Base-by-base conservation (phyloP, 768 basidiomycete genomes). In the Boletales sp. region DNA sequence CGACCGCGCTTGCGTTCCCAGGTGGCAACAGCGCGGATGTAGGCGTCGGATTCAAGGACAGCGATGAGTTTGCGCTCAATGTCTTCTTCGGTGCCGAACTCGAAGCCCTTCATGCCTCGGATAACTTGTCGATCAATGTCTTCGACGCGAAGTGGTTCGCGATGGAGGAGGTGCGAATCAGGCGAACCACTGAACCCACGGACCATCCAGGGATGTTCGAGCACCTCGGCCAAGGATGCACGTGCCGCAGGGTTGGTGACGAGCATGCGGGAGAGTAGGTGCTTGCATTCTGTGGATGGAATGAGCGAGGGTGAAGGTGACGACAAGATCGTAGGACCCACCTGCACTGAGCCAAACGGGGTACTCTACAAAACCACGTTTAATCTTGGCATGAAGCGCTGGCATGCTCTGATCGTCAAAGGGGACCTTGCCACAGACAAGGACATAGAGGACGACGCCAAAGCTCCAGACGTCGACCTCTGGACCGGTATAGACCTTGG, bases 391-490 rank as follows among this genome's bases (percentile, higher is more conserved):
- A 66, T 98, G 97, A 46, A 99, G 73, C 0, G 97, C 97, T 2
- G 97, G 95, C 97, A 98, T 99, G 65, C 88, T 94, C 70, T 98
- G 93, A 66, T 99, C 97, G 61, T 99, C 97, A 65, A 99, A 98
- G 0, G 97, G 95, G 4, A 99, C 97, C 71, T 97, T 97, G 42
- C 97, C 97, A 64, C 95, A 99, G 0, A 99, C 94, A 45, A 99
- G 79, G 17, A 97, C 94, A 61, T 98, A 98, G 21, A 99, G 80
- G 7, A 99, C 97, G 56, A 99, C 94, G 10, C 97, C 95, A 57
- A 99, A 98, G 63, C 91, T 94, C 97, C 97, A 99, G 5, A 99
- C 86, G 61, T 98, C 97, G 50, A 98, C 97, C 67, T 98, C 95
- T 13, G 97, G 97, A 0, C 97, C 95, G 1, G 90, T 93, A 67